Conservation (phyloP, 2,329 filamentous ascomycete genomes). For the Rutstroemia sp. region DNA sequence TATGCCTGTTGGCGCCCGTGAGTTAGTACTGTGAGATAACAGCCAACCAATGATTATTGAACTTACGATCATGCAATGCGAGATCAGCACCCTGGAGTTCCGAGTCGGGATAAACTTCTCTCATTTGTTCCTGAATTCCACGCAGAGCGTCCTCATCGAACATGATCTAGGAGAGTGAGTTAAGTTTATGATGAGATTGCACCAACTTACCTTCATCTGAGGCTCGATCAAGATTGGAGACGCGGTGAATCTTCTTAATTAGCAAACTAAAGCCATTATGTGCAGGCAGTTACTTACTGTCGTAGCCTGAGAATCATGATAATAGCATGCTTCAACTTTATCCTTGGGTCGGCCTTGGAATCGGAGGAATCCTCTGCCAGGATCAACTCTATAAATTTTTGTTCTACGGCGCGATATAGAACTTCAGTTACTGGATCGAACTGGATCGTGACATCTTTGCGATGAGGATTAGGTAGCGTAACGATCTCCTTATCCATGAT, state of each 20-base stretch:
- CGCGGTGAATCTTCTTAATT: neutral
- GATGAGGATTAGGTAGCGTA: neutral
- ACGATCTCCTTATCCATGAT: neutral
- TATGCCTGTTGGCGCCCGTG: neutral
- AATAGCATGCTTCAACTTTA: neutral
- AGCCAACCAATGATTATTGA: neutral
- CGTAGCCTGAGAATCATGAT: neutral
- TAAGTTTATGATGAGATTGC: neutral
- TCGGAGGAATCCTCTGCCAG: too few relatives aligned
- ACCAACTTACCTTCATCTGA: neutral
- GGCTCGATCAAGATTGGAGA: neutral
- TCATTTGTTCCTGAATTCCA: neutral
- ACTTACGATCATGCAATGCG: conserved; percentile 1
- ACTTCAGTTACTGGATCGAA: neutral
- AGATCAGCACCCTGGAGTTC: neutral
- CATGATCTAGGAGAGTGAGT: neutral
- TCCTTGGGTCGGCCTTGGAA: neutral
- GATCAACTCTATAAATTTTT: neutral
- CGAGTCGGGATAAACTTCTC: too few relatives aligned
- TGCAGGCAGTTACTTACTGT: neutral
- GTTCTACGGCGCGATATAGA: neutral
- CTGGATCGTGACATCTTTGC: neutral
- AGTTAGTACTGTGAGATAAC: neutral
- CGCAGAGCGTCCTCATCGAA: neutral
- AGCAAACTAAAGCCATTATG: neutral